Evolutionary conservation across 345 rosid species (phyloP).

Genomic region (Orychophragmus violaceus): DNA sequence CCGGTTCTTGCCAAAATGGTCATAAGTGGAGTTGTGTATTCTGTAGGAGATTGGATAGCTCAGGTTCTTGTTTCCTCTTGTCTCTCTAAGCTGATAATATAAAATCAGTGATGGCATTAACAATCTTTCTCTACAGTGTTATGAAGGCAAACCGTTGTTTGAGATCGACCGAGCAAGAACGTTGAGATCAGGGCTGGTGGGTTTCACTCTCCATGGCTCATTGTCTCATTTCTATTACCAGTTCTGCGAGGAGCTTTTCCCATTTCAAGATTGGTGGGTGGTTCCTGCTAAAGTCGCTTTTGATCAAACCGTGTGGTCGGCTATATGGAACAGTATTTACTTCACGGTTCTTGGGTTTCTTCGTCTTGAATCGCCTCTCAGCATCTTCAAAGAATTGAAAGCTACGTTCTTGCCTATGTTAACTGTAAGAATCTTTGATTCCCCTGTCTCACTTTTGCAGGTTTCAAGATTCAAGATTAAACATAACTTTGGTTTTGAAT

Average conservation of each 20-base stretch:
- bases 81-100: background rate
- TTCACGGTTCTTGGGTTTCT: constrained; percentile 59
- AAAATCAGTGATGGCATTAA: background rate
- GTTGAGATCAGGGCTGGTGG: constrained; percentile 90
- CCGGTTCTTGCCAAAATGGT: constrained; percentile 93
- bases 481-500: background rate
- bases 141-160: constrained; percentile 81
- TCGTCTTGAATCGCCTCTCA: constrained; percentile 73
- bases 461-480: constrained; percentile 13
- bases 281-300: constrained; percentile 86
- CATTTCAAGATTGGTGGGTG: constrained; percentile 94
- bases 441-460: background rate
- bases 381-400: constrained; percentile 55
- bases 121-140: constrained; percentile 42
- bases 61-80: constrained; percentile 45
- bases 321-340: constrained; percentile 90
- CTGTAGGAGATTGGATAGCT: constrained; percentile 96
- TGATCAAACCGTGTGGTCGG: constrained; percentile 94
- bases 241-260: constrained; percentile 86
- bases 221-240: constrained; percentile 90
- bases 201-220: constrained; percentile 89
- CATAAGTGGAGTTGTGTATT: constrained; percentile 89
- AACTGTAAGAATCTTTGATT: constrained; percentile 47
- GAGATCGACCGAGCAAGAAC: constrained; percentile 82
- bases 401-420: constrained; percentile 86